Percentiles rank a stretch among this genome's conserved stretches.
Conservation (phyloP, 768 basidiomycete genomes). For the Leucocoprinus leucothites region DNA sequence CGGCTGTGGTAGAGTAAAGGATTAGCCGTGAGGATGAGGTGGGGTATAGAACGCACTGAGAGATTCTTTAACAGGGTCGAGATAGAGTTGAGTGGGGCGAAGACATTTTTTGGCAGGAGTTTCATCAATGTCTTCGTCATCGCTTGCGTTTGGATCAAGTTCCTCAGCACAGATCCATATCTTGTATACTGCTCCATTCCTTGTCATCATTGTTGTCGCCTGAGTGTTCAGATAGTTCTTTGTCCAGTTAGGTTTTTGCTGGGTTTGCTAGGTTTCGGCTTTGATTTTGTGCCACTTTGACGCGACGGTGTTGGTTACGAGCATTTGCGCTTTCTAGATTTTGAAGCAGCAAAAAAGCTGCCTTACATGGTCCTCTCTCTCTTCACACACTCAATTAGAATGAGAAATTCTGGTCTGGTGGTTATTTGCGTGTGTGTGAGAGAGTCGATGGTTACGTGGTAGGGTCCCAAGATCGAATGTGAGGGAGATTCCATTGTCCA, state of each 20-base stretch:
- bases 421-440: constrained; percentile 11
- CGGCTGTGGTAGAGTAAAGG: constrained; percentile 41
- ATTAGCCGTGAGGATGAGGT: too few relatives aligned
- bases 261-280: constrained; percentile 14
- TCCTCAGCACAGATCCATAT: too few relatives aligned
- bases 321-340: constrained; percentile 63
- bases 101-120: too few relatives aligned
- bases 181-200: constrained; percentile 51
- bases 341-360: constrained; percentile 70
- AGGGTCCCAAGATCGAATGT: too few relatives aligned
- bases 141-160: too few relatives aligned
- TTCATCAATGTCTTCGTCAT: too few relatives aligned
- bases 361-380: constrained; percentile 88
- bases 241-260: constrained; percentile 40
- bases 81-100: too few relatives aligned
- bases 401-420: background rate
- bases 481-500: too few relatives aligned
- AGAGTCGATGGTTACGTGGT: too few relatives aligned
- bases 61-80: constrained; percentile 77
- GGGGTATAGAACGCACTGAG: constrained; percentile 52
- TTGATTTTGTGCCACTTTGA: constrained; percentile 20
- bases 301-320: constrained; percentile 15
- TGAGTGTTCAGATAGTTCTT: constrained; percentile 69
- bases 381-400: too few relatives aligned
- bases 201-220: too few relatives aligned